These are phyloP conservation scores for Gnomoniopsis sp. DNA, from an alignment of 2,329 filamentous ascomycete genomes.

Conservation along the genomic window DNA sequence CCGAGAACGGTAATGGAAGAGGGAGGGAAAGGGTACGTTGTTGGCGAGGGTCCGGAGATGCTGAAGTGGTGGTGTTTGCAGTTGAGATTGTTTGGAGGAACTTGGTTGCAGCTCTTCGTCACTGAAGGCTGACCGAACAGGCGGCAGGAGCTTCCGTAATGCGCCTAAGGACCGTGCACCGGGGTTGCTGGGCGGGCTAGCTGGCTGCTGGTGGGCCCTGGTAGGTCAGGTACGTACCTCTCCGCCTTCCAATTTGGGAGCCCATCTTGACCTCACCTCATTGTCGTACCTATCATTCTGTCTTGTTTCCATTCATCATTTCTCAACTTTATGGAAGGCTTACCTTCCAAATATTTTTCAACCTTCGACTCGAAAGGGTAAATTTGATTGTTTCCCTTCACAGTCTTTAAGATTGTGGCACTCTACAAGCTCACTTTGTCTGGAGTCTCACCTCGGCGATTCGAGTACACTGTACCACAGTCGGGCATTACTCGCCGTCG, in stretches of 20 bases:
- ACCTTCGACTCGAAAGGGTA: neutral
- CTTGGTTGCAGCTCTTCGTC: constrained; percentile 8
- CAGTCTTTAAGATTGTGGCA: neutral
- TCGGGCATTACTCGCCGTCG: neutral
- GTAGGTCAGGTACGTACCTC: constrained; percentile 1
- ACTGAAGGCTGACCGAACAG: constrained; percentile 9
- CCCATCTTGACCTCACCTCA: neutral
- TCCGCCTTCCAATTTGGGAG: neutral
- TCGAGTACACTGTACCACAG: no score
- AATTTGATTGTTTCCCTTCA: neutral
- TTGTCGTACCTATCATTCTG: neutral
- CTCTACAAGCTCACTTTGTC: neutral
- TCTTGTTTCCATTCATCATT: neutral
- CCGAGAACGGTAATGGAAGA: neutral
- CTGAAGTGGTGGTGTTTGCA: neutral
- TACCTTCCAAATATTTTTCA: neutral
- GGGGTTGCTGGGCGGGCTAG: neutral
- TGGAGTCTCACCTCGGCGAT: no score
- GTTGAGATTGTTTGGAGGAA: constrained; percentile 1
- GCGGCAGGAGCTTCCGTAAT: constrained; percentile 17
- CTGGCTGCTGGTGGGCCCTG: no score
- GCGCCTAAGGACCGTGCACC: neutral
- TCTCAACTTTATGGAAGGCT: neutral
- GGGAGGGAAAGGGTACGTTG: neutral
- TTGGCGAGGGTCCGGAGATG: neutral